Evolutionary conservation across 805 yeast species (phyloP).

Genomic region (Ogataea paradorogensis): DNA sequence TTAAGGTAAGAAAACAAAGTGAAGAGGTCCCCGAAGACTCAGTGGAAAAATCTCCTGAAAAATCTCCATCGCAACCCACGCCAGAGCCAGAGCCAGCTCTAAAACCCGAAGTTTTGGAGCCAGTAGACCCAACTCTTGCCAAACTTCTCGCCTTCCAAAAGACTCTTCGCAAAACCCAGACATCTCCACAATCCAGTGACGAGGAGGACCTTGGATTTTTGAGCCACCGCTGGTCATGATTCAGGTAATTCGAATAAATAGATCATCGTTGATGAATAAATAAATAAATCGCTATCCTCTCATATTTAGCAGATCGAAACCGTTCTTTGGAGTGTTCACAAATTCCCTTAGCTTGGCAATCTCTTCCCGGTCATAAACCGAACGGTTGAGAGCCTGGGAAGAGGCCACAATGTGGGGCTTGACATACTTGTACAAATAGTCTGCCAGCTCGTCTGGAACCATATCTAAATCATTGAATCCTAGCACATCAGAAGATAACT

Average conservation of each 20-base stretch:
- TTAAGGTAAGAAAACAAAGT: neutral
- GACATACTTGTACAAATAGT: constrained; percentile 44
- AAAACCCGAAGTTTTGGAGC: neutral
- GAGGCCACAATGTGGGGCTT: constrained; percentile 35
- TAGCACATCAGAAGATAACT: constrained; percentile 48
- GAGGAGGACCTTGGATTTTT: constrained; percentile 15
- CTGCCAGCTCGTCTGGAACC: constrained; percentile 50
- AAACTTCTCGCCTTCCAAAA: constrained; percentile 1
- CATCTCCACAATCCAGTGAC: neutral
- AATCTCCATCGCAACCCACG: neutral
- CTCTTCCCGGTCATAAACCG: constrained; percentile 37
- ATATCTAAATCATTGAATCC: constrained; percentile 68
- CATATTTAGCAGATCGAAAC: constrained; percentile 31
- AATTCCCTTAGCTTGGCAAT: constrained; percentile 34
- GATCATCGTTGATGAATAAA: constrained; percentile 1
- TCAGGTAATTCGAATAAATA: constrained; percentile 7
- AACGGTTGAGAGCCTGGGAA: constrained; percentile 37
- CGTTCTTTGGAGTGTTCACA: constrained; percentile 36
- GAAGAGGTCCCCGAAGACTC: neutral
- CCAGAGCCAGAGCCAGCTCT: neutral
- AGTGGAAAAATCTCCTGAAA: neutral
- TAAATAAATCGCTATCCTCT: constrained; percentile 14
- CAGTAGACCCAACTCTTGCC: constrained; percentile 4
- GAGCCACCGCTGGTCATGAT: constrained; percentile 11
- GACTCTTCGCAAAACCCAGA: constrained; percentile 15